These are phyloP conservation scores for Picea glauca DNA, from an alignment of 75 land plant genomes.

Conservation along the genomic window DNA sequence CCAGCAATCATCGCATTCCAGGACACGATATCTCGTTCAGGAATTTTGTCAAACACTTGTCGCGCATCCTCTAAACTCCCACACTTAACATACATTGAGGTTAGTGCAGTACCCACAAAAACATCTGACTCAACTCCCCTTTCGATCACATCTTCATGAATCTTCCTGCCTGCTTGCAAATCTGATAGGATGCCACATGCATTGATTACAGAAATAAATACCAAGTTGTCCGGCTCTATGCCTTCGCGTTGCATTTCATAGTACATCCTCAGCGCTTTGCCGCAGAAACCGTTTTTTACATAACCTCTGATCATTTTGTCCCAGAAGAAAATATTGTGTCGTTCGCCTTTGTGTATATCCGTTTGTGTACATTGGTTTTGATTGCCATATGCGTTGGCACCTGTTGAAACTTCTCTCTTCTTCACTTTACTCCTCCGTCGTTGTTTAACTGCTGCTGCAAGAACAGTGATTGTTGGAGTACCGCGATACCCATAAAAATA, in stretches of 20 bases:
- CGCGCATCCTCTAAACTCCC: conserved; percentile 6
- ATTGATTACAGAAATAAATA: conserved; percentile 40
- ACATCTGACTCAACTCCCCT: neutral
- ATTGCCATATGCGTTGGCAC: no score
- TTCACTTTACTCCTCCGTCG: no score
- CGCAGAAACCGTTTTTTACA: neutral
- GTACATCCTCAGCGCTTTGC: conserved; percentile 35
- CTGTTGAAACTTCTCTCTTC: no score
- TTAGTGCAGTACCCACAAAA: neutral
- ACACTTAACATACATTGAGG: neutral
- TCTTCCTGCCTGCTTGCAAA: conserved; percentile 39
- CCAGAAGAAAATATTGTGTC: no score
- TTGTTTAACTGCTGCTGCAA: no score
- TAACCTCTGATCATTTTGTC: conserved; percentile 37
- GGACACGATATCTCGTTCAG: neutral
- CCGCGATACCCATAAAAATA: no score
- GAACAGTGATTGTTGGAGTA: no score
- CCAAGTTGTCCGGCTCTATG: conserved; percentile 33
- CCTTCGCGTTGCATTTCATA: conserved; percentile 30
- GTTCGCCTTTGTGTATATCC: no score
- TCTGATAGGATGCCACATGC: conserved; percentile 25
- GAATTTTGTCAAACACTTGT: conserved; percentile 7
- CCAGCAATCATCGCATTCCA: conserved; percentile 6
- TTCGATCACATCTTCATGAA: conserved; percentile 38
- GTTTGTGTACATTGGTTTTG: no score